Percentiles rank a stretch among this genome's conserved stretches.
Evolutionary conservation across 352 stramenopile genomes (phyloP).

Genomic region (Globisporangium mamillatum): DNA sequence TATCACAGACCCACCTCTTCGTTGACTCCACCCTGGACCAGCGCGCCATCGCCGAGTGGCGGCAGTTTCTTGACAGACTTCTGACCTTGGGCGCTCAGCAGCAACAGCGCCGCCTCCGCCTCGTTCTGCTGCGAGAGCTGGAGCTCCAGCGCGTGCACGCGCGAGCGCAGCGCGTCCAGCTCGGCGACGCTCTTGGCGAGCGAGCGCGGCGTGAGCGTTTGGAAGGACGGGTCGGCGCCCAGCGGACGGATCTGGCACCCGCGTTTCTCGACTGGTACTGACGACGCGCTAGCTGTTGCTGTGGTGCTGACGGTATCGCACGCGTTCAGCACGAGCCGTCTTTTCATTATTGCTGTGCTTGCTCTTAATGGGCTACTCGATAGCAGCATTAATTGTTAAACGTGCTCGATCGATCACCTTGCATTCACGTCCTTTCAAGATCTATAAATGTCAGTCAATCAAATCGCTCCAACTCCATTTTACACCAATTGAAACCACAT

Average conservation of each 20-base stretch:
- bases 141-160: conserved; percentile 51
- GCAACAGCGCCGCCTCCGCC: conserved; percentile 29
- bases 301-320: conserved; percentile 14
- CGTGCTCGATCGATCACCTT: not conserved
- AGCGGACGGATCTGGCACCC: conserved; percentile 47
- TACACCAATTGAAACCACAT: not conserved
- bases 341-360: conserved; percentile 11
- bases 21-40: not conserved
- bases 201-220: conserved; percentile 48
- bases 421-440: conserved; percentile 4
- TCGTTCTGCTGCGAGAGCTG: conserved; percentile 51
- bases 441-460: conserved; percentile 15
- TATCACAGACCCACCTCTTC: conserved; percentile 5
- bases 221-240: conserved; percentile 36
- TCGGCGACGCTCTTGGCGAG: conserved; percentile 58
- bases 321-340: conserved; percentile 14
- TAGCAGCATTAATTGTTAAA: not conserved
- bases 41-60: conserved; percentile 23
- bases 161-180: conserved; percentile 41
- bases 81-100: conserved; percentile 23
- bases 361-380: not conserved
- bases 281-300: not conserved
- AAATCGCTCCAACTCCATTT: not conserved
- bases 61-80: conserved; percentile 44
- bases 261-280: conserved; percentile 10